A percentile compares a stretch with the other conserved stretches of the same genome.
Evolutionary conservation across 2,329 filamentous ascomycete species (phyloP).

Genomic region (Penicillium sp.): DNA sequence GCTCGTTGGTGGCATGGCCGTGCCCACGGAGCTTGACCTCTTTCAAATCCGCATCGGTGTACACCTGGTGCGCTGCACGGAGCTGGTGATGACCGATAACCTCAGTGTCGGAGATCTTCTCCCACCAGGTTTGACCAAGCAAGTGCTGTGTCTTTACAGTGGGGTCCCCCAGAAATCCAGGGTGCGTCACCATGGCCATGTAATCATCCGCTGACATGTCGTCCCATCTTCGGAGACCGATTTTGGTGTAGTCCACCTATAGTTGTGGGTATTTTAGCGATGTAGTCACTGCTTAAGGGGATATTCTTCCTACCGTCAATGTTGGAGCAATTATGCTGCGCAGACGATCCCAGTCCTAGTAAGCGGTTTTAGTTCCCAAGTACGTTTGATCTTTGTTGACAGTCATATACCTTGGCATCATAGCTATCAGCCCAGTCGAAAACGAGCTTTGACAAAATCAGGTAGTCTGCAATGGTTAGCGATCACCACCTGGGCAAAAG

Average conservation of each 20-base stretch:
- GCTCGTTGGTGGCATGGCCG: conserved; percentile 58
- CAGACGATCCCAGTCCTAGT: conserved; percentile 43
- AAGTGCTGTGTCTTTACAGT: conserved; percentile 67
- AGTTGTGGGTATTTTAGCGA: background rate
- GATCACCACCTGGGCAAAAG: background rate
- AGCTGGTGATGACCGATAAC: conserved; percentile 63
- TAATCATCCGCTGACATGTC: conserved; percentile 64
- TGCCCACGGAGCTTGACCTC: conserved; percentile 61
- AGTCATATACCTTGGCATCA: conserved; percentile 39
- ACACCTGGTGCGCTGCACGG: conserved; percentile 63
- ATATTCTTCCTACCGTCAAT: conserved; percentile 18
- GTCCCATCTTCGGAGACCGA: conserved; percentile 62
- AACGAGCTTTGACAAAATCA: conserved; percentile 34
- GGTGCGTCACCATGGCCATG: conserved; percentile 60
- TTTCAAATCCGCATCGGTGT: conserved; percentile 52
- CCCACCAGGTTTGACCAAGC: conserved; percentile 61
- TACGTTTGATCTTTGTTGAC: background rate
- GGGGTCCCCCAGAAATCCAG: conserved; percentile 61
- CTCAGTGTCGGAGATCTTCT: conserved; percentile 59
- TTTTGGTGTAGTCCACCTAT: conserved; percentile 70
- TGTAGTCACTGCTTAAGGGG: background rate
- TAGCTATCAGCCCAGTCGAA: conserved; percentile 51
- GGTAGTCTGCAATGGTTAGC: conserved; percentile 31
- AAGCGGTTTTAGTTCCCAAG: background rate
- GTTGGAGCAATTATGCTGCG: conserved; percentile 46